A percentile compares a stretch with the other conserved stretches of the same genome.
Conservation (phyloP, 495 filamentous ascomycete species). For the Pyrenula aspistea region DNA sequence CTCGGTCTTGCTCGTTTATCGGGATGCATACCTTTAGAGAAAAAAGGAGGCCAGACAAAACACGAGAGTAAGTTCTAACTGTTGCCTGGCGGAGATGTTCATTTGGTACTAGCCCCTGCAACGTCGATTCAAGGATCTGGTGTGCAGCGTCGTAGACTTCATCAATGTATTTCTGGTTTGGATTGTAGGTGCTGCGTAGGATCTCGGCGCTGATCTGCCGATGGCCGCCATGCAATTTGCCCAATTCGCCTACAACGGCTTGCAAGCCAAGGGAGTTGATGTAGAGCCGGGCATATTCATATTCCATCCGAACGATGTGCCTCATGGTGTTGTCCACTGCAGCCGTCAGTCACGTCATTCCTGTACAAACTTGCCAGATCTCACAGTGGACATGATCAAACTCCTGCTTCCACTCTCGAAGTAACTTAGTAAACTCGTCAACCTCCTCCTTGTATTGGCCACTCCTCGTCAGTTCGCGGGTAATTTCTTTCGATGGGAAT, state of each 20-base stretch:
- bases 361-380: neutral
- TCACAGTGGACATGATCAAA: conserved; percentile 42
- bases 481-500: conserved; percentile 73
- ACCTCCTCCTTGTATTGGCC: conserved; percentile 70
- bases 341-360: conserved; percentile 10
- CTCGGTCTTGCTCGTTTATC: neutral
- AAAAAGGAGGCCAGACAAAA: conserved; percentile 91
- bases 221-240: conserved; percentile 17
- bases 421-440: conserved; percentile 65
- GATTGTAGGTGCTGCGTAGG: conserved; percentile 40
- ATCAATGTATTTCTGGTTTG: conserved; percentile 64
- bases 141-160: conserved; percentile 83
- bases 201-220: conserved; percentile 29
- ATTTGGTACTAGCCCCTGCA: conserved; percentile 68
- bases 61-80: conserved; percentile 87
- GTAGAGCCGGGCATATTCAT: conserved; percentile 78
- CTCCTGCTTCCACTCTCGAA: conserved; percentile 61
- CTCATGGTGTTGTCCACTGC: conserved; percentile 64
- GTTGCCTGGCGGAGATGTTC: conserved; percentile 86
- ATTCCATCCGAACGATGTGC: conserved; percentile 80
- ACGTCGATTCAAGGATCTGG: conserved; percentile 68
- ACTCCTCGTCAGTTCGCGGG: conserved; percentile 72
- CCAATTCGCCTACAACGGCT: conserved; percentile 46
- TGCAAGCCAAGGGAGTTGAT: conserved; percentile 88
- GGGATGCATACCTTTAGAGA: conserved; percentile 51